A percentile compares a stretch with the other conserved stretches of the same genome.
These are phyloP conservation scores for Phytophthora capsici DNA, from an alignment of 352 stramenopile species.

Conservation along the genomic window DNA sequence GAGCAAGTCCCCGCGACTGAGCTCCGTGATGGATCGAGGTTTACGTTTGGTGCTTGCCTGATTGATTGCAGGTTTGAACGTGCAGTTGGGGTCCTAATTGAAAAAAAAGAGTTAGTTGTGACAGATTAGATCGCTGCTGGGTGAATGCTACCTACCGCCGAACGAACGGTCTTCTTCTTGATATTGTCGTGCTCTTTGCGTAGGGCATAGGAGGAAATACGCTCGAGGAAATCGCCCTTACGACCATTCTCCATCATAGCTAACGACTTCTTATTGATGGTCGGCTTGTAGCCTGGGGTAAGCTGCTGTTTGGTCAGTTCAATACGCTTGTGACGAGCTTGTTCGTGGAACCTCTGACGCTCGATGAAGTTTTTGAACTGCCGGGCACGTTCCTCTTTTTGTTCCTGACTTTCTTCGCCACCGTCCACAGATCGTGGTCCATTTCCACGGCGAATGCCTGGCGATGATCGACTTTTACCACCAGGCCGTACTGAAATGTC, in stretches of 20 bases:
- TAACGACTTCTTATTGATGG: slow-evolving; percentile 84
- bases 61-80: slow-evolving; percentile 87
- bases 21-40: slow-evolving; percentile 74
- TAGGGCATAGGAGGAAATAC: slow-evolving; percentile 77
- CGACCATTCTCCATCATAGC: slow-evolving; percentile 83
- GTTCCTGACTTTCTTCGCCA: slow-evolving; percentile 41
- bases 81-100: slow-evolving; percentile 78
- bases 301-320: slow-evolving; percentile 70
- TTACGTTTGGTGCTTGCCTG: slow-evolving; percentile 66
- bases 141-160: slow-evolving; percentile 42
- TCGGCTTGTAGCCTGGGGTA: slow-evolving; percentile 62
- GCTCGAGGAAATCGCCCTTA: slow-evolving; percentile 84
- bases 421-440: slow-evolving; percentile 64
- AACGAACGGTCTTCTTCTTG: slow-evolving; percentile 76
- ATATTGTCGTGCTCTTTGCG: slow-evolving; percentile 82
- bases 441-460: slow-evolving; percentile 18
- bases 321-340: slow-evolving; percentile 68
- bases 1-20: slow-evolving; percentile 80
- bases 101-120: slow-evolving; percentile 1
- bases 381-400: slow-evolving; percentile 54
- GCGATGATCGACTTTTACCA: slow-evolving; percentile 17
- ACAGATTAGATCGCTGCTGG: background rate
- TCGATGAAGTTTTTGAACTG: slow-evolving; percentile 79
- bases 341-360: slow-evolving; percentile 77
- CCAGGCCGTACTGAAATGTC: slow-evolving; percentile 55